phyloP scores from a whole-genome alignment of 169 alveolate species.

The Plasmodium adleri region DNA sequence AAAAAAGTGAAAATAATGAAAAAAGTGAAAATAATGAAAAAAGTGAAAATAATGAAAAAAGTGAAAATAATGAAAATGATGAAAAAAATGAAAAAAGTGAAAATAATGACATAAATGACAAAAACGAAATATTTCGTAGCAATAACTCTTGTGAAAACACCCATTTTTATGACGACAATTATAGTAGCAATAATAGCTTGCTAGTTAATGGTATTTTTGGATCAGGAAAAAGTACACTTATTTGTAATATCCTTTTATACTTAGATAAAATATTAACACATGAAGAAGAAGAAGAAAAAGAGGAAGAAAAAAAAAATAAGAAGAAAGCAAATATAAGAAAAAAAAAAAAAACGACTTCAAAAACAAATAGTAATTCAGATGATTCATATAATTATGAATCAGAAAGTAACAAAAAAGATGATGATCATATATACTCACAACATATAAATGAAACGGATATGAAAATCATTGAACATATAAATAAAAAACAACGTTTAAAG shows the following conservation, averaged over 20 bases:
- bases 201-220: constrained; percentile 70
- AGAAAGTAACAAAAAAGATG: too few relatives aligned
- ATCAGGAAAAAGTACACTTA: constrained; percentile 64
- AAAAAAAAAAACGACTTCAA: not conserved
- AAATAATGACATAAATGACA: too few relatives aligned
- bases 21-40: too few relatives aligned
- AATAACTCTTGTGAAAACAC: too few relatives aligned
- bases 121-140: too few relatives aligned
- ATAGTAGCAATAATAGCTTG: constrained; percentile 7
- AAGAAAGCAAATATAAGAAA: not conserved
- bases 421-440: too few relatives aligned
- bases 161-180: not conserved
- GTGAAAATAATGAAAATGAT: too few relatives aligned
- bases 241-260: constrained; percentile 23
- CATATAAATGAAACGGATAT: constrained; percentile 1
- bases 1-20: too few relatives aligned
- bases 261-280: constrained; percentile 20
- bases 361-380: too few relatives aligned
- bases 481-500: not conserved
- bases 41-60: too few relatives aligned
- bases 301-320: not conserved
- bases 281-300: constrained; percentile 9
- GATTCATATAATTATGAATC: too few relatives aligned
- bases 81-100: too few relatives aligned
- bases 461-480: not conserved